phyloP scores from a whole-genome alignment of 208 protist genomes.

The Angomonas deanei region DNA sequence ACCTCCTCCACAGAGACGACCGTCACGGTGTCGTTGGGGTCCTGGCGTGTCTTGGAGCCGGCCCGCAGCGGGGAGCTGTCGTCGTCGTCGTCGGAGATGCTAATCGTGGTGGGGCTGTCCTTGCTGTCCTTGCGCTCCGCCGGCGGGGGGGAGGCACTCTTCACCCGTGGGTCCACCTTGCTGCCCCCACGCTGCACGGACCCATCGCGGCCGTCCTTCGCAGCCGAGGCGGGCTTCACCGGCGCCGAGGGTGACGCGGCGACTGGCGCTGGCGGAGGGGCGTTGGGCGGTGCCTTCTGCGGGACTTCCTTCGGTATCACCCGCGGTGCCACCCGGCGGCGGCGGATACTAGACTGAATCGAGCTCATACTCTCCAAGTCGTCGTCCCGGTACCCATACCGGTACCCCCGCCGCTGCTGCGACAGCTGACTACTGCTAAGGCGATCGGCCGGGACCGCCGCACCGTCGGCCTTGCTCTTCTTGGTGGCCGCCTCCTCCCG shows the following conservation, averaged over 20 bases:
- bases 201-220: not conserved
- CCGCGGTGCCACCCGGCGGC: slow-evolving; percentile 9
- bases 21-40: not conserved
- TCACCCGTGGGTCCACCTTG: not conserved
- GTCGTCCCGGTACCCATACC: slow-evolving; percentile 6
- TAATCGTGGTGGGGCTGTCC: not conserved
- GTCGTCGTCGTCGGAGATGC: not conserved
- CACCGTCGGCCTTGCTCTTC: slow-evolving; percentile 2
- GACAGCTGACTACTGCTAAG: not conserved
- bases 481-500: slow-evolving; percentile 6
- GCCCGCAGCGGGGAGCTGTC: not conserved
- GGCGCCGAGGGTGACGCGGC: not conserved
- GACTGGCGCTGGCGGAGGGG: not conserved
- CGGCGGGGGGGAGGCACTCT: not conserved
- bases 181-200: not conserved
- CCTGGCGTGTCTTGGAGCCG: too few species aligned
- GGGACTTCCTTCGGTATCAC: slow-evolving; percentile 2
- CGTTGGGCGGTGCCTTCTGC: not conserved
- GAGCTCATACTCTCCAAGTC: slow-evolving; percentile 16
- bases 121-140: not conserved
- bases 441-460: not conserved
- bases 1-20: not conserved
- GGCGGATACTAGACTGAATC: slow-evolving; percentile 12
- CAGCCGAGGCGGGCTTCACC: not conserved
- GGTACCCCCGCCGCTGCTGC: not conserved